phyloP scores from a whole-genome alignment of 2,329 filamentous ascomycete species.

The Geosmithia morbida region DNA sequence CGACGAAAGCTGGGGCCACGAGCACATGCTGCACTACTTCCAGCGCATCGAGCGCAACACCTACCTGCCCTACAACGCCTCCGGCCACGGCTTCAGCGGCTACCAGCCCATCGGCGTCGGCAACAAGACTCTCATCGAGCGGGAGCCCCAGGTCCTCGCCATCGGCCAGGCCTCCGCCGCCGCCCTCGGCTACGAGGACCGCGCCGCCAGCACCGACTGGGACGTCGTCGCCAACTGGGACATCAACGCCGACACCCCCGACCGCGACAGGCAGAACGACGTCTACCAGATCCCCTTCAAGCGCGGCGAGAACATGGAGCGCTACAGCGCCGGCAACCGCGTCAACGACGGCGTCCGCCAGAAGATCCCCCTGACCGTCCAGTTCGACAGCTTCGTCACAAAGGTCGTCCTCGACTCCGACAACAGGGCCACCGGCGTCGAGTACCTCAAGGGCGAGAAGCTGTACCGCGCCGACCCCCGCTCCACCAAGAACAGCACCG shows the following conservation, averaged over 20 bases:
- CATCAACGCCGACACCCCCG: conserved; percentile 11
- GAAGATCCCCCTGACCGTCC: conserved; percentile 7
- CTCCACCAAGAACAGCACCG: conserved; percentile 9
- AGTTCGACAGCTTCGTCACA: conserved; percentile 15
- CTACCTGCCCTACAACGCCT: conserved; percentile 20
- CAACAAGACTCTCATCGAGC: conserved; percentile 4
- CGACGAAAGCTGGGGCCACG: conserved; percentile 31
- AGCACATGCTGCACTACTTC: conserved; percentile 34
- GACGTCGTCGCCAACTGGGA: conserved; percentile 11
- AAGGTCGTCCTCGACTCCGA: conserved; percentile 19
- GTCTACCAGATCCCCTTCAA: conserved; percentile 43
- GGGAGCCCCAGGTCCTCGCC: conserved; percentile 8
- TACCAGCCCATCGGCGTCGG: conserved; percentile 15
- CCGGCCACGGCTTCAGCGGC: conserved; percentile 33
- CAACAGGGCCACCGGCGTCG: conserved; percentile 25
- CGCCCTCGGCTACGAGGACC: conserved; percentile 3
- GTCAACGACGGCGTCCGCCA: conserved; percentile 20
- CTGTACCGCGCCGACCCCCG: conserved; percentile 28
- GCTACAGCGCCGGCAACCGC: conserved; percentile 41
- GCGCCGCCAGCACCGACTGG: conserved; percentile 8
- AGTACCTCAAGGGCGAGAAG: conserved; percentile 22
- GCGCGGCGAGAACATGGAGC: conserved; percentile 31
- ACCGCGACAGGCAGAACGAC: conserved; percentile 11
- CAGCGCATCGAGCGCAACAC: conserved; percentile 28
- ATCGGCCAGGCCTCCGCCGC: conserved; percentile 5